phyloP scores from a whole-genome alignment of 257 asterid species.

The Gentiana straminea region DNA sequence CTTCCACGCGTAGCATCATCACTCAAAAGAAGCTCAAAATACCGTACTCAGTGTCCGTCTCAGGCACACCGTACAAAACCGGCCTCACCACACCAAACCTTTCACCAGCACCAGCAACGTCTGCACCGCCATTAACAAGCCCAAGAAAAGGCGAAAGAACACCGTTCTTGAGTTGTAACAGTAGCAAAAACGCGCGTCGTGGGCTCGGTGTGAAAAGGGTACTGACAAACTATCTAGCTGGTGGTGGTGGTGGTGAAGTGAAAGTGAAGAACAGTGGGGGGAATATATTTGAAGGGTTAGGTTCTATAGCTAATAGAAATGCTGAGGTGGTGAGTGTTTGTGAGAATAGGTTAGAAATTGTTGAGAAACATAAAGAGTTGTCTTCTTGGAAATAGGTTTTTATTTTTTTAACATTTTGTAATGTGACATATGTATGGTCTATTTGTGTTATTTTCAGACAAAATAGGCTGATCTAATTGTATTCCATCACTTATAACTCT shows the following conservation, averaged over 20 bases:
- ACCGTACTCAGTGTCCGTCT: constrained; percentile 45
- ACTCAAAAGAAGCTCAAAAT: constrained; percentile 41
- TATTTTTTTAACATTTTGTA: no score
- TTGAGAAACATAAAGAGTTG: constrained; percentile 9
- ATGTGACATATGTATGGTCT: no score
- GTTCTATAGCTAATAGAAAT: constrained; percentile 29
- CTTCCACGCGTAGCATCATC: constrained; percentile 21
- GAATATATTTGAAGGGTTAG: constrained; percentile 21
- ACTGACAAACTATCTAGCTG: constrained; percentile 47
- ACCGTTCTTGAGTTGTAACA: constrained; percentile 29
- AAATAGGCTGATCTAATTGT: no score
- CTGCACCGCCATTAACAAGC: constrained; percentile 18
- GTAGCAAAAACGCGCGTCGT: constrained; percentile 43
- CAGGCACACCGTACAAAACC: constrained; percentile 60
- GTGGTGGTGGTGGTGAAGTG: constrained; percentile 29
- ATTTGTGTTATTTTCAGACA: no score
- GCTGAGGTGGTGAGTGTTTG: constrained; percentile 12
- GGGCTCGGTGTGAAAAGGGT: constrained; percentile 74
- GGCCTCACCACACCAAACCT: constrained; percentile 48
- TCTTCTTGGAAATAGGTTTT: constrained; percentile 16
- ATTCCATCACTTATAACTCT: no score
- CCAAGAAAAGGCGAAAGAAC: constrained; percentile 58
- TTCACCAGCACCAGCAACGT: constrained; percentile 28
- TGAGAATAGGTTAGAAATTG: constrained; percentile 3
- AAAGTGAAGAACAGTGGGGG: constrained; percentile 36